A percentile compares a stretch with the other conserved stretches of the same genome.
Evolutionary conservation across 371 early-diverging fungal species (phyloP).

Genomic region (Syncephalastrum monosporum): DNA sequence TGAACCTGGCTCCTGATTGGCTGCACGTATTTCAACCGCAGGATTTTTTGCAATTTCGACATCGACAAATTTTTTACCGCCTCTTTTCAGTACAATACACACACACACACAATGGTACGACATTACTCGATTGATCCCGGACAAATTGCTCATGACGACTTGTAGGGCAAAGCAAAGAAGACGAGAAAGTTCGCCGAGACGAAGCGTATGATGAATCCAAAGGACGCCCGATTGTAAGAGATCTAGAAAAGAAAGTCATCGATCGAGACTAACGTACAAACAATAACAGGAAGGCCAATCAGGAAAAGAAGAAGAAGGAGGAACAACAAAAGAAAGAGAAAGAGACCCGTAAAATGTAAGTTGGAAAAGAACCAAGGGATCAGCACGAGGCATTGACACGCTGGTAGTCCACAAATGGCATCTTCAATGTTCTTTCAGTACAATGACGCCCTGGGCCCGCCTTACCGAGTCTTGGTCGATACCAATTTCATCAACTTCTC

Average conservation of each 20-base stretch:
- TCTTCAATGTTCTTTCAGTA: constrained; percentile 97
- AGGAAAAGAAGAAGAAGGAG: constrained; percentile 75
- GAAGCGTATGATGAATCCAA: constrained; percentile 90
- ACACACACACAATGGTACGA: no score
- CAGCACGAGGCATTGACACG: constrained; percentile 4
- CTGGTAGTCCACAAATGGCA: constrained; percentile 81
- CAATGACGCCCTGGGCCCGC: constrained; percentile 96
- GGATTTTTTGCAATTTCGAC: no score
- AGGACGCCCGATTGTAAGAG: constrained; percentile 82
- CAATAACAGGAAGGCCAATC: constrained; percentile 67
- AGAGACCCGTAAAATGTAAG: constrained; percentile 81
- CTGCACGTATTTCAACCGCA: no score
- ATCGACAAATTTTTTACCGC: no score
- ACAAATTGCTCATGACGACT: not conserved
- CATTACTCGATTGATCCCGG: no score
- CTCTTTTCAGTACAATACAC: no score
- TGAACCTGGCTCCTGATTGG: no score
- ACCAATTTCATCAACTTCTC: constrained; percentile 99
- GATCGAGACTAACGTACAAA: not conserved
- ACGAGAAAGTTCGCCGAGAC: constrained; percentile 92
- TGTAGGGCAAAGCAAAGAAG: constrained; percentile 86
- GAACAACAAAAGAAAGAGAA: constrained; percentile 69
- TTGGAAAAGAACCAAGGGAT: constrained; percentile 8
- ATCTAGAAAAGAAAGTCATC: not conserved
- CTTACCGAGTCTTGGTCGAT: constrained; percentile 98